Evolutionary conservation across 148 eudicot genomes (phyloP).

Genomic region (Camellia granthamiana): DNA sequence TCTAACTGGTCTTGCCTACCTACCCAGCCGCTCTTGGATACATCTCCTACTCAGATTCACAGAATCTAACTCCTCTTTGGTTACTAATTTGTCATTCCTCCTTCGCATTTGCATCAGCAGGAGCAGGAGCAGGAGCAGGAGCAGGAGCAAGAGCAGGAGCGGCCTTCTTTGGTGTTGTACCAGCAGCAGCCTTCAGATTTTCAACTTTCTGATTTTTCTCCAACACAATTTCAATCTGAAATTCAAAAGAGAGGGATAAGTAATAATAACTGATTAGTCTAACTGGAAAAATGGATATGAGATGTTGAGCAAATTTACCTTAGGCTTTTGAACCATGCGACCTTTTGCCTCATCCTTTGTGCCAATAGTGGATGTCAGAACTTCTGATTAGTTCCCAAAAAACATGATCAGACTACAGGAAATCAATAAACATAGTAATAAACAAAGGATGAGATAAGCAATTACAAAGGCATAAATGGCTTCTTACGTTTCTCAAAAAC

Average conservation of each 20-base stretch:
- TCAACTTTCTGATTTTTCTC: constrained; percentile 4
- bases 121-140: too few species aligned
- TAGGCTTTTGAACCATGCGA: constrained; percentile 35
- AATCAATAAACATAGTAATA: neutral
- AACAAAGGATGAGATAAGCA: neutral
- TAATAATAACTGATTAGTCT: neutral
- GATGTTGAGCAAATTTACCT: neutral
- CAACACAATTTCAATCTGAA: constrained; percentile 17
- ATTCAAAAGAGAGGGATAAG: neutral
- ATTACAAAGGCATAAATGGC: neutral
- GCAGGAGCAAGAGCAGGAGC: neutral
- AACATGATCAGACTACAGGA: neutral
- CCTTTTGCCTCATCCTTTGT: constrained; percentile 37
- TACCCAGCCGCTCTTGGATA: neutral
- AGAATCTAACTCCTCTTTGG: constrained; percentile 1
- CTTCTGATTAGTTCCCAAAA: constrained; percentile 19
- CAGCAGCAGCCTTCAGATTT: neutral
- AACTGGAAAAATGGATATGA: neutral
- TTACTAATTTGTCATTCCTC: neutral
- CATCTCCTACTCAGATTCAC: neutral
- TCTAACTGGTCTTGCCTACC: neutral
- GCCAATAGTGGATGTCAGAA: constrained; percentile 42
- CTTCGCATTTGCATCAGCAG: neutral
- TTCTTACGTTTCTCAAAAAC: constrained; percentile 46
- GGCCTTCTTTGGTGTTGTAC: neutral